Percentiles rank a stretch among this genome's conserved stretches.
Conservation (phyloP, 345 rosid genomes). For the Populus pruinosa region DNA sequence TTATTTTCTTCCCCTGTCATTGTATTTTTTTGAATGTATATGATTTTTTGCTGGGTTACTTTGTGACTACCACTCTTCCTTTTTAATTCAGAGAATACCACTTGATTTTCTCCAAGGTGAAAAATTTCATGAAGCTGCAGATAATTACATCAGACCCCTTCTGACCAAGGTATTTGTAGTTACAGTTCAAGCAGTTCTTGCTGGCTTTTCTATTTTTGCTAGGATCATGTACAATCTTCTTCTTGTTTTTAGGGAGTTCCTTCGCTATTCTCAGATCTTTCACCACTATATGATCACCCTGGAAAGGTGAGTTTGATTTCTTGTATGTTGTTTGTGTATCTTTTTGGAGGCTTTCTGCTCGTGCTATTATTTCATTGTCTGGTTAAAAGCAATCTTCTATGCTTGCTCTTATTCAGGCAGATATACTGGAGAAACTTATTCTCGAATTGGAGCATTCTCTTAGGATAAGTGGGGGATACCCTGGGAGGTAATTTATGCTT, state of each 20-base stretch:
- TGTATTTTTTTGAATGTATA: background rate
- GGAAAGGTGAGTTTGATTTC: slow-evolving; percentile 60
- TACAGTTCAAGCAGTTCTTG: background rate
- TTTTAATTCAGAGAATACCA: slow-evolving; percentile 72
- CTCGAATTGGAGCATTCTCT: slow-evolving; percentile 84
- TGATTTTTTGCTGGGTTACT: background rate
- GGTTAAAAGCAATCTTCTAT: slow-evolving; percentile 5
- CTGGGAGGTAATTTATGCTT: slow-evolving; percentile 63
- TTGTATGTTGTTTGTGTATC: slow-evolving; percentile 4
- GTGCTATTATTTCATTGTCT: background rate
- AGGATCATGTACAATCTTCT: slow-evolving; percentile 12
- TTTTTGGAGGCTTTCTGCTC: background rate
- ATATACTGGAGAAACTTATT: slow-evolving; percentile 74
- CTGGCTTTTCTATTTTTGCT: slow-evolving; percentile 8
- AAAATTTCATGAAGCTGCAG: slow-evolving; percentile 73
- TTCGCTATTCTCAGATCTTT: slow-evolving; percentile 93
- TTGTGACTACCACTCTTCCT: background rate
- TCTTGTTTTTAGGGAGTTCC: slow-evolving; percentile 77
- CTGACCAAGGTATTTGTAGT: slow-evolving; percentile 62
- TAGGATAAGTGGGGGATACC: slow-evolving; percentile 55
- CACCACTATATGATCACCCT: slow-evolving; percentile 77
- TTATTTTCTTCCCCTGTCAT: background rate
- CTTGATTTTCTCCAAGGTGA: slow-evolving; percentile 92
- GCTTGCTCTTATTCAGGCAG: slow-evolving; percentile 54
- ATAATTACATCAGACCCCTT: slow-evolving; percentile 75